Evolutionary conservation across 1,139 yeast genomes (phyloP), one percentile per base, ranked within the genome.

Genomic region (Scheffersomyces stambukii): DNA sequence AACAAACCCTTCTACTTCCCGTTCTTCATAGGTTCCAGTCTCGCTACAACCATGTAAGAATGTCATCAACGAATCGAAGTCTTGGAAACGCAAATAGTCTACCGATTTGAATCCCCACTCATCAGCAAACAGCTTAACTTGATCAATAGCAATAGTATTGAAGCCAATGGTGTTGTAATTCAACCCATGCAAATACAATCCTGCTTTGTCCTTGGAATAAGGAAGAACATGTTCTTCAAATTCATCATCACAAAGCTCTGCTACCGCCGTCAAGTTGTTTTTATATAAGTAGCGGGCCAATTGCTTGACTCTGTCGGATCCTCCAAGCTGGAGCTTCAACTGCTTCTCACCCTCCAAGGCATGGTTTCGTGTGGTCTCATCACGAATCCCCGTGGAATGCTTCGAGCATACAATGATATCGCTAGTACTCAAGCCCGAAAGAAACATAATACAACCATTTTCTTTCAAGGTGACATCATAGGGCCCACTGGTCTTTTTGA

Each of bases 151-250:
- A 31, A 71, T 66, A 0, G 97, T 86, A 10, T 55, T 45, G 49
- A 93, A 91, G 6, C 60, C 49, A 1, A 77, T 69, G 3, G 70
- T 63, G 48, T 93, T 93, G 35, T 57, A 51, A 51, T 91, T 93
- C 25, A 93, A 57, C 0, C 98, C 98, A 49, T 91, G 98, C 13
- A 93, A 54, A 43, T 91, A 93, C 9, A 93, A 64, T 0, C 98
- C 99, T 0, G 95, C 77, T 10, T 62, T 61, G 1, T 78, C 77
- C 4, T 60, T 65, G 2, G 70, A 53, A 46, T 93, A 93, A 29
- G 81, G 81, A 31, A 93, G 62, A 8, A 93, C 86, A 52, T 93
- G 99, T 53, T 93, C 98, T 51, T 93, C 98, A 54, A 93, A 93
- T 0, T 60, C 60, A 47, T 93, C 98, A 50, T 93, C 96, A 54